Base-by-base conservation (phyloP, 305 asterid species). In the Fraxinus sp. region DNA sequence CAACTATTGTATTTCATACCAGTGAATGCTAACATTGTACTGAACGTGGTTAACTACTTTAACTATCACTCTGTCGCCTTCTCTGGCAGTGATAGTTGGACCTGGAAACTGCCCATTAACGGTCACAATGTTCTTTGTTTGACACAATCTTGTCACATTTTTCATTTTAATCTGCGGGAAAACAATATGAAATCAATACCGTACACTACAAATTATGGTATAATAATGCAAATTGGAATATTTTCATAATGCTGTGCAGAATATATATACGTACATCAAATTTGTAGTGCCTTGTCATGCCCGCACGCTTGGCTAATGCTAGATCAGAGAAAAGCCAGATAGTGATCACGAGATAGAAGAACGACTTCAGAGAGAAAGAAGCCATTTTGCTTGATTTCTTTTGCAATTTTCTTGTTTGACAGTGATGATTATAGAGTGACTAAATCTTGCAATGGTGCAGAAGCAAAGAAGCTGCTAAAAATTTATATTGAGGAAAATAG, bases 271-370 rank as follows among this genome's bases (percentile, higher is more conserved):
- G 20, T 85, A 90, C 95, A 16, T 92, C 86, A 74, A 92, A 92
- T 66, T 85, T 89, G 85, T 89, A 92, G 84, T 88, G 92, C 76
- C 92, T 89, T 7, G 93, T 91, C 55, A 72, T 76, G 44, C 93
- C 87, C 9, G 86, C 73, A 59, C 84, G 84, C 77, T 87, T 87
- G 66, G 92, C 87, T 16, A 83, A 62, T 33, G 89, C 88, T 36
- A 83, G 73, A 81, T 82, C 83, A 79, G 86, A 36, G 24, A 75
- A 71, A 36, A 83, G 26, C 82, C 79, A 86, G 57, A 90, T 37
- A 0, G 68, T 70, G 77, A 85, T 41, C 64, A 83, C 37, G 64
- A 83, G 37, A 7, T 64, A 28, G 36, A 78, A 6, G 36, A 81
- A 78, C 22, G 74, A n/a, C 80, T 74, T 85, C 5, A n/a, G 64